These are phyloP conservation scores for Raphanus raphanistrum DNA, from an alignment of 345 rosid genomes.

Conservation along the genomic window DNA sequence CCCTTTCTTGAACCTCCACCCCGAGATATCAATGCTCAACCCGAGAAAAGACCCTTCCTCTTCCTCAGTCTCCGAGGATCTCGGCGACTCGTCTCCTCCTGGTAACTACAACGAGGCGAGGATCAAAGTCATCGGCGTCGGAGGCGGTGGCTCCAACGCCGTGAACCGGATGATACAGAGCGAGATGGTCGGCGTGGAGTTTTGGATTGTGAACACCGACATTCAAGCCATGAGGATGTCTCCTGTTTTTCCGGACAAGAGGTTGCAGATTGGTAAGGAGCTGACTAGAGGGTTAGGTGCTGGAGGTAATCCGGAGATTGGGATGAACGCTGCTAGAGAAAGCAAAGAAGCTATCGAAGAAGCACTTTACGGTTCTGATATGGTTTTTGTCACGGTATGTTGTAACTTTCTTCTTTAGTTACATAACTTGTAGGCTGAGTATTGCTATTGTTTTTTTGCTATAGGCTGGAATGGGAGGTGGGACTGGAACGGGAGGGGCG, in stretches of 20 bases:
- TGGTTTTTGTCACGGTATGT: neutral
- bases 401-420: neutral
- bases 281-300: neutral
- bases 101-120: neutral
- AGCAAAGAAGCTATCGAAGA: neutral
- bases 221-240: neutral
- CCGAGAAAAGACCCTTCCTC: neutral
- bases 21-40: neutral
- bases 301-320: neutral
- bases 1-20: neutral
- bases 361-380: neutral
- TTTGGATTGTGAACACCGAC: neutral
- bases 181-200: neutral
- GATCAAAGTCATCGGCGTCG: neutral
- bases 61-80: neutral
- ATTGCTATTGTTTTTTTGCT: too few species aligned
- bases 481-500: neutral
- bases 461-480: neutral
- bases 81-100: neutral
- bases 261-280: slow-evolving; percentile 1
- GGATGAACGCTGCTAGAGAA: neutral
- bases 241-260: neutral
- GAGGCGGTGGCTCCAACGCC: neutral
- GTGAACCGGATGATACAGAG: neutral
- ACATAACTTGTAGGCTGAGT: too few species aligned